Percentiles rank a stretch among this genome's conserved stretches.
phyloP scores from a whole-genome alignment of 2,329 filamentous ascomycete species.

The Clathrospora elynae region DNA sequence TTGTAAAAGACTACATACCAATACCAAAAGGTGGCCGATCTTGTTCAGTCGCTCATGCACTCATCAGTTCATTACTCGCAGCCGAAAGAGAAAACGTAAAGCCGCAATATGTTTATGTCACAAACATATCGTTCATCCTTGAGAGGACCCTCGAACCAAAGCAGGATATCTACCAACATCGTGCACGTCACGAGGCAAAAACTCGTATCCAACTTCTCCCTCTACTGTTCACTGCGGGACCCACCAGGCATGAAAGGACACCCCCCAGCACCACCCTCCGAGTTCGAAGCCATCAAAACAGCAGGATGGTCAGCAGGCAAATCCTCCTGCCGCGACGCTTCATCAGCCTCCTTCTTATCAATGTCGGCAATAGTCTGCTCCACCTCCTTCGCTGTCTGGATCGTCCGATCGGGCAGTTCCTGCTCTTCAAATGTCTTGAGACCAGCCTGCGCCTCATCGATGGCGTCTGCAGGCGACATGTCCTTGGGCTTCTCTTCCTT shows the following conservation, averaged over 20 bases:
- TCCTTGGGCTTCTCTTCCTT: slow-evolving; percentile 49
- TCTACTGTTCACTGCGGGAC: background rate
- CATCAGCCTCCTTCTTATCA: slow-evolving; percentile 12
- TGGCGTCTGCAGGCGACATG: slow-evolving; percentile 36
- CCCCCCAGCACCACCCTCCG: slow-evolving; percentile 3
- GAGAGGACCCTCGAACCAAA: no score
- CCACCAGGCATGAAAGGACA: slow-evolving; percentile 19
- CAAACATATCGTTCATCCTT: no score
- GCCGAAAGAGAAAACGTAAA: no score
- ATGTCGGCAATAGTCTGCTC: slow-evolving; percentile 13
- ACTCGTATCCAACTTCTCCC: background rate
- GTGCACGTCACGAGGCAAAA: no score
- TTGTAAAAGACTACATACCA: no score
- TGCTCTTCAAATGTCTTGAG: slow-evolving; percentile 21
- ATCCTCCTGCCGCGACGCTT: background rate
- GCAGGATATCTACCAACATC: no score
- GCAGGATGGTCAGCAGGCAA: slow-evolving; percentile 17
- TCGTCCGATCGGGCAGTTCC: slow-evolving; percentile 18
- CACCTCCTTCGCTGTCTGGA: slow-evolving; percentile 19
- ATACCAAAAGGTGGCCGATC: no score
- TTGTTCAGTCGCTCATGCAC: no score
- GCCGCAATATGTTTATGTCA: no score
- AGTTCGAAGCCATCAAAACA: slow-evolving; percentile 1
- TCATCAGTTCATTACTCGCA: no score
- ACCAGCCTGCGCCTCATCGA: slow-evolving; percentile 28